A percentile compares a stretch with the other conserved stretches of the same genome.
phyloP scores from a whole-genome alignment of 2,329 filamentous ascomycete genomes.

The Colletotrichum tabaci region DNA sequence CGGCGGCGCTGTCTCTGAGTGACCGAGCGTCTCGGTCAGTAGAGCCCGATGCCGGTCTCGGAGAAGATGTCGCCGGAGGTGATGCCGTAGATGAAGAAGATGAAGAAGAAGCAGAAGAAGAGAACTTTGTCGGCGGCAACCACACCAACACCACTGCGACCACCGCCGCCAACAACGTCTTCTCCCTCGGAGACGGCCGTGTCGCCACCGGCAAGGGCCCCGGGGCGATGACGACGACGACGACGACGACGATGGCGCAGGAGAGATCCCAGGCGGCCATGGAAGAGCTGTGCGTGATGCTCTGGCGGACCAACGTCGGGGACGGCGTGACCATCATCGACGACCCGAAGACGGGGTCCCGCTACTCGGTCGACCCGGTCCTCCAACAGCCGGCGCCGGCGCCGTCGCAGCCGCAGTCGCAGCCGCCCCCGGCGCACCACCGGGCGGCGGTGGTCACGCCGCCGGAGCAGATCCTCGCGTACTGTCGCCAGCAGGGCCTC shows the following conservation, averaged over 20 bases:
- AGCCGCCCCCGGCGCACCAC: neutral
- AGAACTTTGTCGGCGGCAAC: too few relatives aligned
- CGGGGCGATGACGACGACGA: too few relatives aligned
- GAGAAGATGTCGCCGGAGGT: neutral
- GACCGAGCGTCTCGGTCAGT: constrained; percentile 1
- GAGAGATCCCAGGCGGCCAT: constrained; percentile 41
- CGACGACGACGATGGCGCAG: neutral
- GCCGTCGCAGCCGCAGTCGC: too few relatives aligned
- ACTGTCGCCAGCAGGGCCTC: constrained; percentile 33
- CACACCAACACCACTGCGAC: too few relatives aligned
- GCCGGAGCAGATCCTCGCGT: constrained; percentile 30
- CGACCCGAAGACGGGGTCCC: constrained; percentile 35
- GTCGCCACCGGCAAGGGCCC: neutral
- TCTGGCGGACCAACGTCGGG: constrained; percentile 43
- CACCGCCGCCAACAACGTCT: neutral
- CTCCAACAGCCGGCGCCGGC: neutral
- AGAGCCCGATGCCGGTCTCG: constrained; percentile 6
- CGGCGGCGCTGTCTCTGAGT: constrained; percentile 14
- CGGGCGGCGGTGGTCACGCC: neutral
- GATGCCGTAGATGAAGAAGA: neutral
- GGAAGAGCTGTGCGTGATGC: constrained; percentile 43
- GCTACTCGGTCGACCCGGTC: constrained; percentile 26
- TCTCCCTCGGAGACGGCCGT: neutral
- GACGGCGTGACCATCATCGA: constrained; percentile 43
- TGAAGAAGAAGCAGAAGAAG: too few relatives aligned